Evolutionary conservation across 257 asterid genomes (phyloP).

Genomic region (Linderniella brevidens): DNA sequence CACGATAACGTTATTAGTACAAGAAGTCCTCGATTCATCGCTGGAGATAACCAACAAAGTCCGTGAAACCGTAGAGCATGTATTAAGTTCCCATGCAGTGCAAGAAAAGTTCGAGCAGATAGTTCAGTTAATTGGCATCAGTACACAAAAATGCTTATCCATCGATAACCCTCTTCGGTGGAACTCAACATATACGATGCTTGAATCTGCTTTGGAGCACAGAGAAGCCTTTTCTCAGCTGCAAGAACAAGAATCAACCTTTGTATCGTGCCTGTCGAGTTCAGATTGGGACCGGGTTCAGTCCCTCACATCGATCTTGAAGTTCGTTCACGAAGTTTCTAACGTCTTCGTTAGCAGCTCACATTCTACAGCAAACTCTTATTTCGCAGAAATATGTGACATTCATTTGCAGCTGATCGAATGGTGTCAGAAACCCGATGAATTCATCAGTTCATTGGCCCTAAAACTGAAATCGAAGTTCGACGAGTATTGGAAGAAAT

Average conservation of each 20-base stretch:
- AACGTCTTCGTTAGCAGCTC: slow-evolving; percentile 50
- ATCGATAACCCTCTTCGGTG: slow-evolving; percentile 50
- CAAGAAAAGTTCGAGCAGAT: slow-evolving; percentile 69
- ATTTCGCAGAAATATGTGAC: slow-evolving; percentile 76
- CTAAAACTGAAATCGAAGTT: slow-evolving; percentile 62
- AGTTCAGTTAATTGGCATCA: slow-evolving; percentile 42
- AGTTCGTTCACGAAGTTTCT: slow-evolving; percentile 66
- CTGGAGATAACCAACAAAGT: slow-evolving; percentile 47
- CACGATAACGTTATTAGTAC: slow-evolving; percentile 64
- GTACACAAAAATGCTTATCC: slow-evolving; percentile 30
- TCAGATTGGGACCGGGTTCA: slow-evolving; percentile 69
- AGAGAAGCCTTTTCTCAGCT: slow-evolving; percentile 55
- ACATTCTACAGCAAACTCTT: slow-evolving; percentile 58
- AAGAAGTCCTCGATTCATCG: slow-evolving; percentile 54
- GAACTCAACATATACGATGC: slow-evolving; percentile 78
- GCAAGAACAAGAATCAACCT: slow-evolving; percentile 55
- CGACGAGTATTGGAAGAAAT: slow-evolving; percentile 92
- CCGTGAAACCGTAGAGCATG: slow-evolving; percentile 51
- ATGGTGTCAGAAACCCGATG: slow-evolving; percentile 90
- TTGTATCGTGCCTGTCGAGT: slow-evolving; percentile 36
- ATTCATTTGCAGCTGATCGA: slow-evolving; percentile 70
- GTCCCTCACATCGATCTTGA: slow-evolving; percentile 50
- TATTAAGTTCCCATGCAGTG: slow-evolving; percentile 43
- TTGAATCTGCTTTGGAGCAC: slow-evolving; percentile 62
- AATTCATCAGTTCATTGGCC: slow-evolving; percentile 66